Evolutionary conservation across 208 protist genomes (phyloP).

Genomic region (Leishmania guyanensis): DNA sequence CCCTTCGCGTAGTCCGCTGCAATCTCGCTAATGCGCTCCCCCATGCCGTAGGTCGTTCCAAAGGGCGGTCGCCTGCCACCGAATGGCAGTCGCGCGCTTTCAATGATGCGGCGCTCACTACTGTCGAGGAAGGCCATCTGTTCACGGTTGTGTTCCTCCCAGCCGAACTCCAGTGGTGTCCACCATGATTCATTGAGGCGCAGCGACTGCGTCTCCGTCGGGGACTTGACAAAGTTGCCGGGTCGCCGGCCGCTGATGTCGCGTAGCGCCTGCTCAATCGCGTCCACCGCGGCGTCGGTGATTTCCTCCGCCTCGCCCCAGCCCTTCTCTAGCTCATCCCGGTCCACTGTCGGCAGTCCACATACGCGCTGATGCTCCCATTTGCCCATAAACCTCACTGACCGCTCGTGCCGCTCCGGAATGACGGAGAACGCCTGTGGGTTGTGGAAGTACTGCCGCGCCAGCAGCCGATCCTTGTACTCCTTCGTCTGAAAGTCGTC

Average conservation of each 20-base stretch:
- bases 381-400: slow-evolving; percentile 78
- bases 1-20: slow-evolving; percentile 78
- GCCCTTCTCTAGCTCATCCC: slow-evolving; percentile 85
- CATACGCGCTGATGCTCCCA: slow-evolving; percentile 77
- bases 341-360: slow-evolving; percentile 87
- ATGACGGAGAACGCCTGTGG: slow-evolving; percentile 87
- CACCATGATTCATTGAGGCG: slow-evolving; percentile 88
- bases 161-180: slow-evolving; percentile 73
- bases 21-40: slow-evolving; percentile 85
- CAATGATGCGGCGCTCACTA: slow-evolving; percentile 74
- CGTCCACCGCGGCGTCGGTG: slow-evolving; percentile 65
- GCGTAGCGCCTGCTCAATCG: slow-evolving; percentile 87
- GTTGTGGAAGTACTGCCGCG: slow-evolving; percentile 84
- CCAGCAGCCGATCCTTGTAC: slow-evolving; percentile 85
- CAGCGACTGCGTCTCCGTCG: slow-evolving; percentile 64
- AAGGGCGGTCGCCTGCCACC: slow-evolving; percentile 77
- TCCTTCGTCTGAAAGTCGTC: slow-evolving; percentile 94
- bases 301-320: slow-evolving; percentile 70
- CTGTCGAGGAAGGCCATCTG: slow-evolving; percentile 65
- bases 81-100: slow-evolving; percentile 71
- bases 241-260: slow-evolving; percentile 89
- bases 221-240: slow-evolving; percentile 87
- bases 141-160: slow-evolving; percentile 82
- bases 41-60: slow-evolving; percentile 84
- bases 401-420: slow-evolving; percentile 67